These are phyloP conservation scores for Hortaea werneckii DNA, from an alignment of 2,329 filamentous ascomycete genomes.

Conservation along the genomic window DNA sequence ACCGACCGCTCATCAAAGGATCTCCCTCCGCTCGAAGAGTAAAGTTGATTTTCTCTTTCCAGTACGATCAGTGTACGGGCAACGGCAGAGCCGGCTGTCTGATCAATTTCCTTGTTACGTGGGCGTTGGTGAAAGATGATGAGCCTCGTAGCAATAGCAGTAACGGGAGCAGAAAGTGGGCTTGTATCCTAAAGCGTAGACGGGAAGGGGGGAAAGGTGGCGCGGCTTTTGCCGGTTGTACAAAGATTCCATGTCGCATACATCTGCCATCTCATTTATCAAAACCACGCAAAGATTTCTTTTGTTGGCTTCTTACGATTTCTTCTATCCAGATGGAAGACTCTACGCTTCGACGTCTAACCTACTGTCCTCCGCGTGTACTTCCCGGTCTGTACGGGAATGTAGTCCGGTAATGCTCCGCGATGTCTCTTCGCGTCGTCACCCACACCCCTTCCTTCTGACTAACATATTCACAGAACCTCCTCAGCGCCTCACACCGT, in stretches of 20 bases:
- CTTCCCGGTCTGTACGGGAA: slow-evolving; percentile 28
- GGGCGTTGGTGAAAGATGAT: no score
- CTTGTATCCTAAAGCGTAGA: not conserved
- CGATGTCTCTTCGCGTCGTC: slow-evolving; percentile 34
- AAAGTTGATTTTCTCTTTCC: not conserved
- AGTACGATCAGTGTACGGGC: not conserved
- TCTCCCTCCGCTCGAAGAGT: not conserved
- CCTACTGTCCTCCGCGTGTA: not conserved
- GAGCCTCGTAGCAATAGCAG: not conserved
- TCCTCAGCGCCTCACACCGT: slow-evolving; percentile 29
- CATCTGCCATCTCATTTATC: not conserved
- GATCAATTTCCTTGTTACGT: no score
- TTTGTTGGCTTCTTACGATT: no score
- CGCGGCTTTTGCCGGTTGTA: not conserved
- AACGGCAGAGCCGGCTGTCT: not conserved
- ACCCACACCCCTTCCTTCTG: slow-evolving; percentile 36
- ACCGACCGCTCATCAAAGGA: slow-evolving; percentile 26
- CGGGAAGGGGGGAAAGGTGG: not conserved
- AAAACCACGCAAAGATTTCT: no score
- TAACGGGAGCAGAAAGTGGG: not conserved
- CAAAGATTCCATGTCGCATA: not conserved
- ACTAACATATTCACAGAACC: slow-evolving; percentile 30
- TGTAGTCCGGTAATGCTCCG: slow-evolving; percentile 29
- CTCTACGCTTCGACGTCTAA: not conserved
- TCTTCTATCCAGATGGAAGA: not conserved